phyloP scores from a whole-genome alignment of 345 rosid species.

The Lepidium aucheri region DNA sequence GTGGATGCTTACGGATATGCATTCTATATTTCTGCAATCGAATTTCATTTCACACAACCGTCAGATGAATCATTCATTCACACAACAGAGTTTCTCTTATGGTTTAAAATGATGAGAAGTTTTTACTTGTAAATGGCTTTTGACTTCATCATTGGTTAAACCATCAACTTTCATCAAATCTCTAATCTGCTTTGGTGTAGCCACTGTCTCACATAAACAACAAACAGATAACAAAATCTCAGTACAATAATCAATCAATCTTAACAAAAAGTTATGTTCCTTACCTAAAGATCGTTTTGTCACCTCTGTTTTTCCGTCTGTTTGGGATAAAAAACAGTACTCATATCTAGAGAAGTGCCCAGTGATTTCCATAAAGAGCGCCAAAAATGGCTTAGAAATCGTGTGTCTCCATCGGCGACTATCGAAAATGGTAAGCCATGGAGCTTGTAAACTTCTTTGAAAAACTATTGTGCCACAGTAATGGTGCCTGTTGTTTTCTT shows the following conservation, averaged over 20 bases:
- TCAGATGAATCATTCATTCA: constrained; percentile 5
- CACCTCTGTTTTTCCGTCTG: no score
- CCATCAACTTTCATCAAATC: constrained; percentile 80
- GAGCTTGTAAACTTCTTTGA: no score
- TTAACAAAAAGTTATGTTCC: not conserved
- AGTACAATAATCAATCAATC: not conserved
- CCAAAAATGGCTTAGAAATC: no score
- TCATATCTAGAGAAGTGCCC: no score
- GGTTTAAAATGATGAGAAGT: not conserved
- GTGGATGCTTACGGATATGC: constrained; percentile 49
- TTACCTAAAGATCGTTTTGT: no score
- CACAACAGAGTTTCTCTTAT: not conserved
- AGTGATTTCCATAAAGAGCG: no score
- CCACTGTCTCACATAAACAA: constrained; percentile 39
- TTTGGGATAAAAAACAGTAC: no score
- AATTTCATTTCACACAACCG: not conserved
- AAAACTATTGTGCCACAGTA: no score
- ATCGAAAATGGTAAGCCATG: no score
- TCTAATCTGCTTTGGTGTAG: constrained; percentile 77
- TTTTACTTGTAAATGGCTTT: constrained; percentile 82
- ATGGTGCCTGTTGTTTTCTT: no score
- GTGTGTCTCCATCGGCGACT: no score
- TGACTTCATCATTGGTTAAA: constrained; percentile 85
- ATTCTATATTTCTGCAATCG: constrained; percentile 69
- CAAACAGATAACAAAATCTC: not conserved